Evolutionary conservation across 2,329 filamentous ascomycete species (phyloP).

Genomic region (Furcasterigmium furcatum): DNA sequence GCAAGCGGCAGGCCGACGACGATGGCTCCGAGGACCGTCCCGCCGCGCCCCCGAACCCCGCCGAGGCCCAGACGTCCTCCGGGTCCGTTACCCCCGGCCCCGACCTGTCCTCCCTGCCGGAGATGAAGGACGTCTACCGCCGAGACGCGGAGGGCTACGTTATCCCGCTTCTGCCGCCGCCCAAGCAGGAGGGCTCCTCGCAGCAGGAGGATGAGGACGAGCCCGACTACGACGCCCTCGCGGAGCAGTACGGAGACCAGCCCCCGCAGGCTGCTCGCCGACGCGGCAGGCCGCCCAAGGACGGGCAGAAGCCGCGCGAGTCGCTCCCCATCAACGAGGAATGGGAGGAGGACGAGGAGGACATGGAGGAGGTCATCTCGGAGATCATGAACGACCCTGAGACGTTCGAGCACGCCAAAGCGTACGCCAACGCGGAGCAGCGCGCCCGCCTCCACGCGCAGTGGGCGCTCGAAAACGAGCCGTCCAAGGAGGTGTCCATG

Average conservation of each 20-base stretch:
- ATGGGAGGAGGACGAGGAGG: constrained; percentile 60
- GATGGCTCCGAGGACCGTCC: constrained; percentile 21
- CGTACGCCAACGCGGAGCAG: constrained; percentile 55
- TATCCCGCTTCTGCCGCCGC: constrained; percentile 12
- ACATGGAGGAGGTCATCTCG: constrained; percentile 67
- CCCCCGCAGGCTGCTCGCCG: neutral
- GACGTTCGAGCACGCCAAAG: constrained; percentile 51
- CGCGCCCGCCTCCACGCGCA: constrained; percentile 51
- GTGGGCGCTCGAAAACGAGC: constrained; percentile 45
- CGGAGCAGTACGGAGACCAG: constrained; percentile 11
- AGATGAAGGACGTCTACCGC: constrained; percentile 8
- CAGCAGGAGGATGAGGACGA: neutral
- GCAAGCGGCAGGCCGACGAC: constrained; percentile 36
- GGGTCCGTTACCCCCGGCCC: constrained; percentile 1
- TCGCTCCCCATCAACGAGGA: constrained; percentile 58
- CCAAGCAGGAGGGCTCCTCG: constrained; percentile 3
- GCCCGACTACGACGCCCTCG: constrained; percentile 8
- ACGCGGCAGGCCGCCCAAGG: neutral
- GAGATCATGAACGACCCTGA: constrained; percentile 64
- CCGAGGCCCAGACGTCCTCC: neutral
- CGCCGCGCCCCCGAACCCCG: neutral
- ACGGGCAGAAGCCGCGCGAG: constrained; percentile 23
- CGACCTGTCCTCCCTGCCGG: constrained; percentile 19
- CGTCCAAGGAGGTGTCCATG: constrained; percentile 49
- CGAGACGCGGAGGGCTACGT: constrained; percentile 14